Evolutionary conservation across 1,284 basidiomycete species (phyloP), one percentile per base, ranked within the genome.

Genomic region (Sporisorium scitamineum): DNA sequence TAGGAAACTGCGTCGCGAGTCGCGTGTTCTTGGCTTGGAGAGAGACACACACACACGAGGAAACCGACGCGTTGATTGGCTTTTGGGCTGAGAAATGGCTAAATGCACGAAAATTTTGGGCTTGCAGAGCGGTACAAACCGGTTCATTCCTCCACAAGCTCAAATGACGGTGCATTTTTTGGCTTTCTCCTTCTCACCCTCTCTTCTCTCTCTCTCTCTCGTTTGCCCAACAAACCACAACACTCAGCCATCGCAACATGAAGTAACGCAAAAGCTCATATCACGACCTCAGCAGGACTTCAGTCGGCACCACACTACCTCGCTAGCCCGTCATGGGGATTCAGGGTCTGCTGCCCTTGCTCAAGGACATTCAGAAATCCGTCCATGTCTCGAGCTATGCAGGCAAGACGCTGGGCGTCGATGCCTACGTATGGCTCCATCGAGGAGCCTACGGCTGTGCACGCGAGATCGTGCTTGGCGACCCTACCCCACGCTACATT

Each of bases 381-480:
- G 70, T 74, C 10, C 72, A 83, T 54, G 62, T 82, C 34, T 71
- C 75, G 29, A 59, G 62, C 52, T 78, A 79, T 58, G 67, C 72
- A 0, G 84, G 84, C 48, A 71, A 64, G 64, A 85, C 85, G 1
- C 86, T 94, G 41, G 93, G 92, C 3, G 90, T 94, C 50, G 92
- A 95, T 87, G 93, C 90, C 48, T 97, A 99, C 86, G 95, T 96
- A 52, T 98, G 96, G 96, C 89, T 99, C n/a, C 97, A 99, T 86
- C 91, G 92, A 78, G 97, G 95, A 13, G 91, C 94, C 1, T 96
- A 94, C 84, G 89, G 92, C 0, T 99, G 97, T 86, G 93, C 97
- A 45, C 64, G 82, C 44, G 94, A 97, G 75, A 87, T 99, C 48
- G 94, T 94, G 14, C 93, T 92, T 1, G 94, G 94, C 22, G 91